Evolutionary conservation across 2,329 filamentous ascomycete species (phyloP).

Genomic region (Calonectria fujianensis): DNA sequence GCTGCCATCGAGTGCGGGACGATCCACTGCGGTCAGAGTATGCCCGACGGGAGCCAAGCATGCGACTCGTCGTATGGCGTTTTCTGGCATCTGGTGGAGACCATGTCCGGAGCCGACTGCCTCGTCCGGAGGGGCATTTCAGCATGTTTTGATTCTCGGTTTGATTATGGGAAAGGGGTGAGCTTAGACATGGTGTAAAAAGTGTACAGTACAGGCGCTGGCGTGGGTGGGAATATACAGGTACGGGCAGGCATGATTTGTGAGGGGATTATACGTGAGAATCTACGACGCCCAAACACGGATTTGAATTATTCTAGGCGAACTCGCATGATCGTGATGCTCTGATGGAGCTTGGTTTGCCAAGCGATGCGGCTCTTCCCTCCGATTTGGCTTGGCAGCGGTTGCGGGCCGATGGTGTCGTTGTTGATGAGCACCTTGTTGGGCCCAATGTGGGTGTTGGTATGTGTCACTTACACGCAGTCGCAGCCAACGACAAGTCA

Average conservation of each 20-base stretch:
- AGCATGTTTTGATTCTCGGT: neutral
- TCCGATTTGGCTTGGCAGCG: conserved; percentile 12
- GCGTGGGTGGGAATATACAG: conserved; percentile 21
- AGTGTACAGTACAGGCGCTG: conserved; percentile 15
- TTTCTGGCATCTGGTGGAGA: conserved; percentile 15
- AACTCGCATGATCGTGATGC: neutral
- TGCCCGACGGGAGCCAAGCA: conserved; percentile 35
- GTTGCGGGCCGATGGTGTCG: conserved; percentile 2
- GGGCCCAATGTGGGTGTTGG: conserved; percentile 6
- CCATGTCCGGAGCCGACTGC: conserved; percentile 13
- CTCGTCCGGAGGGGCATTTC: conserved; percentile 2
- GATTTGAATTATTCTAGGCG: conserved; percentile 34
- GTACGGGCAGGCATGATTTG: conserved; percentile 1
- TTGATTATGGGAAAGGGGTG: conserved; percentile 23
- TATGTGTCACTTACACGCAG: conserved; percentile 30
- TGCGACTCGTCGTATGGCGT: neutral
- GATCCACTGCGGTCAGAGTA: conserved; percentile 37
- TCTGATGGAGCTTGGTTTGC: neutral
- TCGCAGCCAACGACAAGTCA: neutral
- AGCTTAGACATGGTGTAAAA: conserved; percentile 16
- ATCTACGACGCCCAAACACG: neutral
- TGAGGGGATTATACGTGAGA: conserved; percentile 20
- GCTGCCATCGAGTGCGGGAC: conserved; percentile 32
- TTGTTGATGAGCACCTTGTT: conserved; percentile 5
- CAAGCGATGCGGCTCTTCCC: neutral